Evolutionary conservation across 495 filamentous ascomycete genomes (phyloP).

Genomic region (Neurospora sp.): DNA sequence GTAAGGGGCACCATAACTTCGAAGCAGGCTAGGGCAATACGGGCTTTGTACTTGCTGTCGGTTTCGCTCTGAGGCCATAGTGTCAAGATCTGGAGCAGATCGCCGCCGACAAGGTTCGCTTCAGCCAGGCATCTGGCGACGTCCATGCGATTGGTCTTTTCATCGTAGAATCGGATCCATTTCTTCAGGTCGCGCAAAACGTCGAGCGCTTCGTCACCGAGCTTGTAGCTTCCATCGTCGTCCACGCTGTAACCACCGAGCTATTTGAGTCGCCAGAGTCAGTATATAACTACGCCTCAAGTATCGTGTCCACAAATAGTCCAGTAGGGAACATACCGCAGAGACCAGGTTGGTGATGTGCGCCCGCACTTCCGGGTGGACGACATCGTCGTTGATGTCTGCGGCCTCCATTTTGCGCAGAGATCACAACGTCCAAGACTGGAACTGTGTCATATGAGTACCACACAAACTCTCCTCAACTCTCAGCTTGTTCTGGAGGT

Average conservation of each 20-base stretch:
- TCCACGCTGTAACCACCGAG: conserved; percentile 79
- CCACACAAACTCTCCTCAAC: not conserved
- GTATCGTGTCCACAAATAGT: not conserved
- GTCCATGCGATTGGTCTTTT: conserved; percentile 88
- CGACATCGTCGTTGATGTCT: conserved; percentile 41
- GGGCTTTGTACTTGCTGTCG: conserved; percentile 63
- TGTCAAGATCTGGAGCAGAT: conserved; percentile 82
- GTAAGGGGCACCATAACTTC: conserved; percentile 91
- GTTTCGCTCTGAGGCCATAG: conserved; percentile 64
- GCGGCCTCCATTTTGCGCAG: conserved; percentile 37
- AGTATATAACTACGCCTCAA: not conserved
- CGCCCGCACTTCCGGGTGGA: conserved; percentile 82
- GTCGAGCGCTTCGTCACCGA: conserved; percentile 88
- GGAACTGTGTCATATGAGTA: not conserved
- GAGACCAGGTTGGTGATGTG: conserved; percentile 87
- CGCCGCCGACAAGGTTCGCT: conserved; percentile 81
- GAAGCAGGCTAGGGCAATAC: conserved; percentile 66
- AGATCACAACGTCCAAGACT: conserved; percentile 5
- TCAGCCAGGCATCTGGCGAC: conserved; percentile 89
- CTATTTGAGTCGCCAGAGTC: conserved; percentile 32
- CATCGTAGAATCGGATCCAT: conserved; percentile 93
- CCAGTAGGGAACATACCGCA: conserved; percentile 52
- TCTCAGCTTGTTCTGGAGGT: not conserved
- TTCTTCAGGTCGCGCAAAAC: conserved; percentile 85
- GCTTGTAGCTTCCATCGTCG: conserved; percentile 63